These are phyloP conservation scores for Tillandsia leiboldiana DNA, from an alignment of 176 grass and related monocot species.

Conservation along the genomic window DNA sequence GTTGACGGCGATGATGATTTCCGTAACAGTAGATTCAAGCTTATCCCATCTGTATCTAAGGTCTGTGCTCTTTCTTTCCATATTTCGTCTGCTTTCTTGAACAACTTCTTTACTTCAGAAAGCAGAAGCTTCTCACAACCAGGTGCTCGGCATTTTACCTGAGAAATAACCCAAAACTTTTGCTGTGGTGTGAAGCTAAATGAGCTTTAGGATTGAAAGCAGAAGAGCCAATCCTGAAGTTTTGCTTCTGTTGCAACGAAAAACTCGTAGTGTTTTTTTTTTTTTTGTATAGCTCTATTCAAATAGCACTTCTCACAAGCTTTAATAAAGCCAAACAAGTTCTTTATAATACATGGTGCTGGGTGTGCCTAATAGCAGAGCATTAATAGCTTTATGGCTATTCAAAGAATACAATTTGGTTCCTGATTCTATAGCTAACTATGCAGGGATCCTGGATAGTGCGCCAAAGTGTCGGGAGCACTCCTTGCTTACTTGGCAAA, in stretches of 20 bases:
- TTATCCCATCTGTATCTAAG: slow-evolving; percentile 97
- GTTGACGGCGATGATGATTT: slow-evolving; percentile 89
- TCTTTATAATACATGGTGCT: neutral
- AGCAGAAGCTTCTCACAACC: too few relatives aligned
- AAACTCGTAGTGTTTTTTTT: too few relatives aligned
- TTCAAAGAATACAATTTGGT: neutral
- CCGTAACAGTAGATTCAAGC: slow-evolving; percentile 85
- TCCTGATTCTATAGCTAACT: slow-evolving; percentile 23
- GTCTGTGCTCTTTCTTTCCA: slow-evolving; percentile 24
- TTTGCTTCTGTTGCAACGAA: too few relatives aligned
- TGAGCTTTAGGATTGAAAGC: too few relatives aligned
- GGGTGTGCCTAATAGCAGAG: neutral
- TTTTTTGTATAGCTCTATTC: too few relatives aligned
- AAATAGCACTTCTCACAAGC: too few relatives aligned
- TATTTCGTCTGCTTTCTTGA: neutral
- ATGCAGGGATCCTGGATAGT: slow-evolving; percentile 94
- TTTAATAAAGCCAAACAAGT: neutral
- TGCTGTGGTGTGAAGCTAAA: too few relatives aligned
- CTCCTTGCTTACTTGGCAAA: slow-evolving; percentile 86
- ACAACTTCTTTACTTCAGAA: too few relatives aligned
- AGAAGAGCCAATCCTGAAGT: too few relatives aligned
- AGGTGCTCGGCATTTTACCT: too few relatives aligned
- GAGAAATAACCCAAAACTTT: too few relatives aligned
- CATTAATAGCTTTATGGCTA: neutral
- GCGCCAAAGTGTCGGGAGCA: slow-evolving; percentile 79